Base-by-base conservation (phyloP, 1,284 basidiomycete species). In the Ceratobasidium theobromae region DNA sequence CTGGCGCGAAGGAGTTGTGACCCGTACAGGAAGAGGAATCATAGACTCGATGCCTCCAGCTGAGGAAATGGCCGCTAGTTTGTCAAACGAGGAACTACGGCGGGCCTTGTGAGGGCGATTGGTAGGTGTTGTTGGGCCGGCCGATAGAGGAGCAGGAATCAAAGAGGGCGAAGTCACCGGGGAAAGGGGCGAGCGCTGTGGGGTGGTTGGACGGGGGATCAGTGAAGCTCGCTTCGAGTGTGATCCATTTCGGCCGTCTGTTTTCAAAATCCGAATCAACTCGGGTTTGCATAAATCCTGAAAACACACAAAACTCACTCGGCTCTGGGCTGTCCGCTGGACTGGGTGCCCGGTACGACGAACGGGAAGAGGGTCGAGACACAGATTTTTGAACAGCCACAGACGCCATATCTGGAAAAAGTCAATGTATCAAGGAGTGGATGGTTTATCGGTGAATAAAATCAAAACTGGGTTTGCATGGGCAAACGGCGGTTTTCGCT, bases 11-110 rank as follows among this genome's bases (percentile, higher is more conserved):
- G 75, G 75, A 45, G 55, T 33, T 11, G 65, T 71, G 27, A 85
- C 84, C 41, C 83, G 79, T 62, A 79, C 77, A 12, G 88, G 89
- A 3, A 91, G 75, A 1, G 89, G 89, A 49, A 91, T 75, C 70
- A 71, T 84, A 0, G 88, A 91, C 11, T 91, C 89, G 14, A 86
- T 25, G 27, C 28, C 45, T 23, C 65, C 51, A 86, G 1, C 88
- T 23, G 66, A 51, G 23, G 88, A 87, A 58, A 89, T 79, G 35
- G 80, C 81, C 30, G 84, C 82, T 8, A 91, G 76, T n/a, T 87
- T 76, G 53, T 91, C 89, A 73, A 84, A 87, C 72, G 87, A 88
- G 28, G 85, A 84, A 53, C 65, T 67, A 6, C 88, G 80, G 25
- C 84, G 82, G 69, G 77, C 80, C 65, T 82, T 73, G 73, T 82